These are phyloP conservation scores for Arabis alpina DNA, from an alignment of 345 rosid species.

Conservation along the genomic window DNA sequence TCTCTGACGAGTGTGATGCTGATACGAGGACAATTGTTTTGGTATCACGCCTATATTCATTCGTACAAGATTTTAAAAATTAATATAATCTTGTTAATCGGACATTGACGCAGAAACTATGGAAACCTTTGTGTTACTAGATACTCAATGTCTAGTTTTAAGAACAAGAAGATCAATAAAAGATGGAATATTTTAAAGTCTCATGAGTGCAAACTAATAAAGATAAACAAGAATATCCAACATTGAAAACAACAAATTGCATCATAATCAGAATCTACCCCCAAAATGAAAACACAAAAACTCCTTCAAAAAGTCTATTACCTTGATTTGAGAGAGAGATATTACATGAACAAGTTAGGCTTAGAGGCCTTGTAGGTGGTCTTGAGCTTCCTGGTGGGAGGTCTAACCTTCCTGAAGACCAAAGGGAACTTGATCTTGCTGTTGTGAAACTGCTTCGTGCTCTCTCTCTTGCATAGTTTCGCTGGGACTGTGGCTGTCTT, in stretches of 20 bases:
- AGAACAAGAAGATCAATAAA: slow-evolving; percentile 3
- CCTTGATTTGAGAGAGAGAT: slow-evolving; percentile 1
- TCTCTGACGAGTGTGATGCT: no score
- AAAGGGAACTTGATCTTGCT: slow-evolving; percentile 56
- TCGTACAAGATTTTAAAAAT: no score
- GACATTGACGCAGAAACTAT: no score
- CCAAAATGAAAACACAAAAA: slow-evolving; percentile 1
- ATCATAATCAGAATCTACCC: slow-evolving; percentile 24
- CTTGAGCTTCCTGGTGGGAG: slow-evolving; percentile 63
- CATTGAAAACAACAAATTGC: neutral
- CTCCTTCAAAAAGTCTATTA: neutral
- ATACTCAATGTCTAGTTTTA: no score
- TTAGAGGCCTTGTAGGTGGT: slow-evolving; percentile 59
- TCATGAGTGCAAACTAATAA: neutral
- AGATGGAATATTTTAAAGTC: neutral
- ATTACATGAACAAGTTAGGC: slow-evolving; percentile 59
- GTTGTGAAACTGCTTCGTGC: slow-evolving; percentile 65
- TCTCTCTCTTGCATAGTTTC: slow-evolving; percentile 55
- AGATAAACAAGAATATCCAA: slow-evolving; percentile 17
- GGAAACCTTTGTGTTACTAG: neutral
- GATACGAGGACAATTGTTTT: no score
- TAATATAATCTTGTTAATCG: no score
- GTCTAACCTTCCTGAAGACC: slow-evolving; percentile 54
- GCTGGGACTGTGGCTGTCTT: slow-evolving; percentile 63
- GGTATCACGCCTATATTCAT: no score